These are phyloP conservation scores for Aspergillus pseudoglaucus DNA, from an alignment of 2,329 filamentous ascomycete species.

Conservation along the genomic window DNA sequence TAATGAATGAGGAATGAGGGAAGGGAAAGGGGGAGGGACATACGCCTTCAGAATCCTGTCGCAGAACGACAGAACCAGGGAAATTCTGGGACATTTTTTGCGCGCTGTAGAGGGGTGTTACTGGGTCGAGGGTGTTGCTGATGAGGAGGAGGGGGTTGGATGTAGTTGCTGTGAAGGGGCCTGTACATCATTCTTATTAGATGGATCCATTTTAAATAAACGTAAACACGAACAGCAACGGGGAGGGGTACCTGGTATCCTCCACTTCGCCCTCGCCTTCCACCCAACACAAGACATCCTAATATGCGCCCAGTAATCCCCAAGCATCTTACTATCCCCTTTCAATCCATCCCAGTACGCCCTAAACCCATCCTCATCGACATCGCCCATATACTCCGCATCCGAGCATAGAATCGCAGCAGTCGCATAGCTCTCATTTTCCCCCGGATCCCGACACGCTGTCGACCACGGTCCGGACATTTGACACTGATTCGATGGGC, in stretches of 20 bases:
- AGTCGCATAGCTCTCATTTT: slow-evolving; percentile 23
- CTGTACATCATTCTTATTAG: slow-evolving; percentile 5
- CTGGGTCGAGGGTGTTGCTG: slow-evolving; percentile 53
- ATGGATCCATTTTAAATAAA: background rate
- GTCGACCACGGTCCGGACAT: slow-evolving; percentile 25
- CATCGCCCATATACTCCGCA: slow-evolving; percentile 17
- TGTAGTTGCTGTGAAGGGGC: slow-evolving; percentile 23
- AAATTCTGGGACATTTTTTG: slow-evolving; percentile 36
- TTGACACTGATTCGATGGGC: slow-evolving; percentile 22
- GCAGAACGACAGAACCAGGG: slow-evolving; percentile 38
- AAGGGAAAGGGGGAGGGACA: slow-evolving; percentile 14
- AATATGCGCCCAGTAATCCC: slow-evolving; percentile 35
- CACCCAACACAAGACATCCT: slow-evolving; percentile 32
- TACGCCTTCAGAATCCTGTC: slow-evolving; percentile 39
- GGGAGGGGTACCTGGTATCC: slow-evolving; percentile 17
- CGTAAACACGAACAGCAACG: background rate
- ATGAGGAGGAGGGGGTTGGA: slow-evolving; percentile 52
- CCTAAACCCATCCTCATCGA: slow-evolving; percentile 15
- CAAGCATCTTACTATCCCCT: slow-evolving; percentile 21
- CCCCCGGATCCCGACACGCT: slow-evolving; percentile 18
- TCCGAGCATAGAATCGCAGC: slow-evolving; percentile 28
- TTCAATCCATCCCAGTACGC: slow-evolving; percentile 16
- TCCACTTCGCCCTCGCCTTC: slow-evolving; percentile 29
- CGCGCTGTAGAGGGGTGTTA: slow-evolving; percentile 47
- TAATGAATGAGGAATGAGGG: background rate